Conservation (phyloP, 2,329 filamentous ascomycete species). For the Pseudocercospora ulei region DNA sequence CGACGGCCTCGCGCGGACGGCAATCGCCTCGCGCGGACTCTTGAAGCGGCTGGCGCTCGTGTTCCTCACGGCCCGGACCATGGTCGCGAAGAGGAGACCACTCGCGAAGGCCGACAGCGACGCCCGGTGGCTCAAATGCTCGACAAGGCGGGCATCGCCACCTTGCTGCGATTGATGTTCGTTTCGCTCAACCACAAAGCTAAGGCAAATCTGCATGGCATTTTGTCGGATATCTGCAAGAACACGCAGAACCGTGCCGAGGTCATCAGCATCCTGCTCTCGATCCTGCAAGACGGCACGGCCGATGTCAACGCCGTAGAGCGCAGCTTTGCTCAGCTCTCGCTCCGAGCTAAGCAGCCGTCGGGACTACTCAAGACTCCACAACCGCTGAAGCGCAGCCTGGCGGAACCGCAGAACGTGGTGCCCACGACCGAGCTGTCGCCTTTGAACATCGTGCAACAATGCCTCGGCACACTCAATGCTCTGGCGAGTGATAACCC, state of each 20-base stretch:
- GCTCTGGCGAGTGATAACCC: slow-evolving; percentile 76
- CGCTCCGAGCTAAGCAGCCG: slow-evolving; percentile 71
- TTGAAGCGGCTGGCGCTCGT: slow-evolving; percentile 18
- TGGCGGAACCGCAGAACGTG: slow-evolving; percentile 47
- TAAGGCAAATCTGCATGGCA: slow-evolving; percentile 70
- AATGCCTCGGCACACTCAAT: slow-evolving; percentile 77
- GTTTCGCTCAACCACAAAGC: slow-evolving; percentile 84
- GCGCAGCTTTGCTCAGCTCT: slow-evolving; percentile 87
- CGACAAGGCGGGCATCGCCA: slow-evolving; percentile 89
- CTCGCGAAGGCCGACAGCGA: slow-evolving; percentile 46
- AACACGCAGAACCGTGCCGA: slow-evolving; percentile 94
- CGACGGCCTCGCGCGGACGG: slow-evolving; percentile 28
- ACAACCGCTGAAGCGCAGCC: slow-evolving; percentile 64
- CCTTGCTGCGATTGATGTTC: slow-evolving; percentile 96
- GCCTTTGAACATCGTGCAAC: slow-evolving; percentile 87
- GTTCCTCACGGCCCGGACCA: slow-evolving; percentile 26
- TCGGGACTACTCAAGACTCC: slow-evolving; percentile 61
- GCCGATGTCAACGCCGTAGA: slow-evolving; percentile 88
- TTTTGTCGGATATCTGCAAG: slow-evolving; percentile 84
- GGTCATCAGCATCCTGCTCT: slow-evolving; percentile 81
- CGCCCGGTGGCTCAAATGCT: slow-evolving; percentile 90
- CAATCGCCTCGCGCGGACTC: slow-evolving; percentile 14
- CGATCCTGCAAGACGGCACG: slow-evolving; percentile 91
- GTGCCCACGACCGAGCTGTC: slow-evolving; percentile 67
- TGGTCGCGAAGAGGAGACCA: slow-evolving; percentile 23